Conservation (phyloP, 345 rosid species). For the Microcos paniculata region DNA sequence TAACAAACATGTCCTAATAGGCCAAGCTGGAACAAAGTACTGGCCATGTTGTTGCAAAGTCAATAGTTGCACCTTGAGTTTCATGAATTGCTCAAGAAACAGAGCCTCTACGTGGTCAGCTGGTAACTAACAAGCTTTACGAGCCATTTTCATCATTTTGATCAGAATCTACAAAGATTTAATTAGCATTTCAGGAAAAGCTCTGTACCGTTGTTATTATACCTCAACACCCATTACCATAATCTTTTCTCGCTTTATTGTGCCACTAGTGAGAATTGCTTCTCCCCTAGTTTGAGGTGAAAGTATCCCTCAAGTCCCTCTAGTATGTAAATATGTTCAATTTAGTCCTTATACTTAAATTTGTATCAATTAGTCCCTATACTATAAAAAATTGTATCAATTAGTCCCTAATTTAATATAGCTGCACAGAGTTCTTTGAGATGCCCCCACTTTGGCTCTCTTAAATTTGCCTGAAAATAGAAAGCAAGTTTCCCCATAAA, state of each 20-base stretch:
- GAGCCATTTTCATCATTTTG: neutral
- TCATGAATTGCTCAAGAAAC: conserved; percentile 48
- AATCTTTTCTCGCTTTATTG: conserved; percentile 11
- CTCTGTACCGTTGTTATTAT: neutral
- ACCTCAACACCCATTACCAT: neutral
- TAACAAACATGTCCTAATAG: no score
- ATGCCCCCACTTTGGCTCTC: conserved; percentile 80
- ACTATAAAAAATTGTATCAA: no score
- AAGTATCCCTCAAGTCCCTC: no score
- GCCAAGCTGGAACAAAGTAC: conserved; percentile 64
- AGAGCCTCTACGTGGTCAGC: conserved; percentile 49
- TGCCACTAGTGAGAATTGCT: conserved; percentile 51
- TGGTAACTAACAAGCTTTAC: neutral
- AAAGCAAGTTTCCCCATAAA: neutral
- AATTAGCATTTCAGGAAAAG: neutral
- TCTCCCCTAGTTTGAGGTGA: conserved; percentile 54
- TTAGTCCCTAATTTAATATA: no score
- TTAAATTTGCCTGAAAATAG: conserved; percentile 47
- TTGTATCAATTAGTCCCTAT: no score
- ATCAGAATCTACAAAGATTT: neutral
- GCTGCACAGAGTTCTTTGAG: conserved; percentile 55
- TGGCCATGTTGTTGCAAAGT: conserved; percentile 33
- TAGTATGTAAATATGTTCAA: no score
- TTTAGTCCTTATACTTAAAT: no score
- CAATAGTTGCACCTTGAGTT: conserved; percentile 42